Evolutionary conservation across 2,329 filamentous ascomycete genomes (phyloP).

Genomic region (Peltaster fructicola): DNA sequence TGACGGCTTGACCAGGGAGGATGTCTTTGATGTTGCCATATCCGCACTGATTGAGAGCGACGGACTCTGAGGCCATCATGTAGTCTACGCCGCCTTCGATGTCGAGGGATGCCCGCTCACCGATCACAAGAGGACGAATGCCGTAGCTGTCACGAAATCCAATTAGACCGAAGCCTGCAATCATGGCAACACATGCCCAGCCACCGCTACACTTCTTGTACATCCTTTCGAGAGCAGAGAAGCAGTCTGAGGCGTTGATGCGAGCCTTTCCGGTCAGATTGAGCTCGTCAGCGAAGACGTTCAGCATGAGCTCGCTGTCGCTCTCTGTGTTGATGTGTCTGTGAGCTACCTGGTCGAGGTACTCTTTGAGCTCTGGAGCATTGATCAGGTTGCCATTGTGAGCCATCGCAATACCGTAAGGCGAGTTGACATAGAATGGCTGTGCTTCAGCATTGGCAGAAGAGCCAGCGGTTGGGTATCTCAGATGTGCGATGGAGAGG

Average conservation of each 20-base stretch:
- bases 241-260: conserved; percentile 62
- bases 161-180: conserved; percentile 64
- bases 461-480: conserved; percentile 80
- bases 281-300: conserved; percentile 70
- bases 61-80: conserved; percentile 79
- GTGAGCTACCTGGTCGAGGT: conserved; percentile 61
- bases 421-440: conserved; percentile 79
- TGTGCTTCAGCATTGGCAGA: conserved; percentile 73
- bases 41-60: conserved; percentile 65
- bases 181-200: conserved; percentile 67
- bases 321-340: conserved; percentile 82
- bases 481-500: conserved; percentile 71
- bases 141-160: conserved; percentile 66
- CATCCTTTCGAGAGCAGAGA: conserved; percentile 52
- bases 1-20: conserved; percentile 67
- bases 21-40: conserved; percentile 64
- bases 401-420: conserved; percentile 64
- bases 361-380: conserved; percentile 48
- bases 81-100: conserved; percentile 50
- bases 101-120: conserved; percentile 39
- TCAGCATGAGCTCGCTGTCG: conserved; percentile 74
- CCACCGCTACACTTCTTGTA: conserved; percentile 57
- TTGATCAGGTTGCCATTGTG: conserved; percentile 88
- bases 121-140: conserved; percentile 67
- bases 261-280: conserved; percentile 66